Percentiles rank a stretch among this genome's conserved stretches.
Conservation (phyloP, 2,329 filamentous ascomycete genomes). For the Colletotrichum sublineola region DNA sequence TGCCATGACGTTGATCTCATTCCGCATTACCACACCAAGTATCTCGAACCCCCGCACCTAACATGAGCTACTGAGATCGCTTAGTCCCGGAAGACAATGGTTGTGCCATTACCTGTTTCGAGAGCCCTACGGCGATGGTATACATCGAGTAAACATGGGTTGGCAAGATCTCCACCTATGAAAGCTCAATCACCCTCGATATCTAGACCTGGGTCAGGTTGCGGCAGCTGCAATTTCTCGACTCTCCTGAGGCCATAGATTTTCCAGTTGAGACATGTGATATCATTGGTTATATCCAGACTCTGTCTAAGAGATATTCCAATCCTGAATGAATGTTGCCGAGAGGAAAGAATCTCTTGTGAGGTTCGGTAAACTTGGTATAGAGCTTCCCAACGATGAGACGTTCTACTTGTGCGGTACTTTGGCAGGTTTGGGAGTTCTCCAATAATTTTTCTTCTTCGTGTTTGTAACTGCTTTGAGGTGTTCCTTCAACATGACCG, state of each 20-base stretch:
- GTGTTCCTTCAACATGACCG: neutral
- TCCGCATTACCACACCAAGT: neutral
- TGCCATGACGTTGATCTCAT: neutral
- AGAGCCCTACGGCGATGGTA: neutral
- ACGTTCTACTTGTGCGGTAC: too few species aligned
- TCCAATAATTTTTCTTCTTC: neutral
- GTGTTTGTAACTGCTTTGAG: neutral
- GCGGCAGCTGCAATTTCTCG: neutral
- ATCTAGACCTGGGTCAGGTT: neutral
- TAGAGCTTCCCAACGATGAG: neutral
- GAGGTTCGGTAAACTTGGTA: too few species aligned
- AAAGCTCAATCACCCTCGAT: neutral
- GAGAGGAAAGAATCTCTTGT: neutral
- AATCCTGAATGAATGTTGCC: neutral
- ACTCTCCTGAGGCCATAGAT: neutral
- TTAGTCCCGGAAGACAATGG: accelerated
- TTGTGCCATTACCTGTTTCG: neutral
- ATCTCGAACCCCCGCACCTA: neutral
- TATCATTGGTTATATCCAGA: too few species aligned
- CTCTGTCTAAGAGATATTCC: neutral
- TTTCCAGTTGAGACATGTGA: neutral
- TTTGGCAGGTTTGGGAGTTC: too few species aligned
- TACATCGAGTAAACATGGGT: neutral
- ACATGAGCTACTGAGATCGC: neutral
- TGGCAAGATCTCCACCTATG: too few species aligned